Evolutionary conservation across 331 rosid species (phyloP).

Genomic region (Prunus yedoensis): DNA sequence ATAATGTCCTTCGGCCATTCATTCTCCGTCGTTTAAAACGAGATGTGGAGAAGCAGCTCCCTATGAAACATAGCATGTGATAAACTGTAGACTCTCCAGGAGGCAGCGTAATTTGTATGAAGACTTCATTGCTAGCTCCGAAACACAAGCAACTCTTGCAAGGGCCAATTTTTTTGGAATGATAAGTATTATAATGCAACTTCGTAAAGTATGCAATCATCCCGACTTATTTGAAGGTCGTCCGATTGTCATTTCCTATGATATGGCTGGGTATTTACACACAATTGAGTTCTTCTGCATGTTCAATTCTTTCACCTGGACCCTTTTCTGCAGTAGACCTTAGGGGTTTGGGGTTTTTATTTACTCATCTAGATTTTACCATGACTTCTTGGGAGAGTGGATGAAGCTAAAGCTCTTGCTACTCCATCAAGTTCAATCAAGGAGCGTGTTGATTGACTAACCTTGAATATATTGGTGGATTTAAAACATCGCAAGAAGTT

Average conservation of each 20-base stretch:
- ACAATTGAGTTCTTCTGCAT: constrained; percentile 80
- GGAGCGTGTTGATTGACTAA: constrained; percentile 46
- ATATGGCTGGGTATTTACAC: constrained; percentile 71
- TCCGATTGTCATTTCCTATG: constrained; percentile 94
- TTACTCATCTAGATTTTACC: constrained; percentile 79
- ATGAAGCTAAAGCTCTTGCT: constrained; percentile 78
- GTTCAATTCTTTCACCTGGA: constrained; percentile 59
- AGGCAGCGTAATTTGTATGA: constrained; percentile 97
- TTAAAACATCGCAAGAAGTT: constrained; percentile 45
- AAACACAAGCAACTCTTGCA: constrained; percentile 96
- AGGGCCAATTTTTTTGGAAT: constrained; percentile 94
- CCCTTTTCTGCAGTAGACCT: constrained; percentile 72
- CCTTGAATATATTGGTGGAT: constrained; percentile 55
- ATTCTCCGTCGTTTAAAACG: constrained; percentile 90
- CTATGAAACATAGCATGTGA: constrained; percentile 89
- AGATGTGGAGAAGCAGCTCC: constrained; percentile 98
- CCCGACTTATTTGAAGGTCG: constrained; percentile 99
- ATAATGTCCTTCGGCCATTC: constrained; percentile 97
- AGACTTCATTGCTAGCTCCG: constrained; percentile 94
- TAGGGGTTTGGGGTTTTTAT: constrained; percentile 69
- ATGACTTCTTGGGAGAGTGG: constrained; percentile 96
- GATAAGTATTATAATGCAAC: constrained; percentile 97
- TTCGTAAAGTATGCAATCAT: constrained; percentile 97
- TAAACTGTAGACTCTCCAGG: constrained; percentile 85
- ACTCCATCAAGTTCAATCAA: constrained; percentile 64